Base-by-base conservation (phyloP, 768 basidiomycete species). In the Harrya chromipes region DNA sequence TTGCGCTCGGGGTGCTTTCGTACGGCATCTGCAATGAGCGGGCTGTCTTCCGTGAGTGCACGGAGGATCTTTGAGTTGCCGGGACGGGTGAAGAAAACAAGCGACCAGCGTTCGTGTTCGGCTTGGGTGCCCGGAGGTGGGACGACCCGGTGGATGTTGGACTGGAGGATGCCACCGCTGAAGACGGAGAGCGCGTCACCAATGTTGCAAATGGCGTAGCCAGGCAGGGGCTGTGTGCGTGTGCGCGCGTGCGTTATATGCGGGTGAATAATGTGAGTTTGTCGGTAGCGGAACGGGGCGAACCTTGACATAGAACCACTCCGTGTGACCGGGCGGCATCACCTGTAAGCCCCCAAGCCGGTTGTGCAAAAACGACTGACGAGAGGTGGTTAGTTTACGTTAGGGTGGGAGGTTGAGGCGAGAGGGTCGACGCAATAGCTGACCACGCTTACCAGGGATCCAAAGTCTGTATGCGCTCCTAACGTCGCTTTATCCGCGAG, bases 381-480 rank as follows among this genome's bases (percentile, higher is more conserved):
- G 16, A 19, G n/a, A 12, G 16, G 33, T 16, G 7, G 24, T 31
- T 3, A 31, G 14, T 10, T 33, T 14, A 33, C 33, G 33, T 33
- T 33, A 4, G 33, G 33, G 11, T 14, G 11, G 33, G 29, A 29
- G 12, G 29, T 29, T 29, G 33, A 33, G 33, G 33, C 33, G 33
- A 14, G 16, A 33, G 33, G 33, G 33, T 33, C 33, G 33, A 16
- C 14, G 33, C 33, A 7, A 16, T 16, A 33, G 33, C 33, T 33
- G 8, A 6, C 33, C 16, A 6, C 14, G 37, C 77, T 59, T 55
- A 84, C 83, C 49, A 86, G 61, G n/a, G 81, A 82, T n/a, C 85
- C 84, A 54, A 86, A 87, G 63, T 86, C 85, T 3, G 84, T 85
- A 60, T 87, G 86, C 2, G 80, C 78, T 17, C 83, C 83, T n/a